These are phyloP conservation scores for Lasiosphaeria hispida DNA, from an alignment of 495 filamentous ascomycete genomes.

Conservation along the genomic window DNA sequence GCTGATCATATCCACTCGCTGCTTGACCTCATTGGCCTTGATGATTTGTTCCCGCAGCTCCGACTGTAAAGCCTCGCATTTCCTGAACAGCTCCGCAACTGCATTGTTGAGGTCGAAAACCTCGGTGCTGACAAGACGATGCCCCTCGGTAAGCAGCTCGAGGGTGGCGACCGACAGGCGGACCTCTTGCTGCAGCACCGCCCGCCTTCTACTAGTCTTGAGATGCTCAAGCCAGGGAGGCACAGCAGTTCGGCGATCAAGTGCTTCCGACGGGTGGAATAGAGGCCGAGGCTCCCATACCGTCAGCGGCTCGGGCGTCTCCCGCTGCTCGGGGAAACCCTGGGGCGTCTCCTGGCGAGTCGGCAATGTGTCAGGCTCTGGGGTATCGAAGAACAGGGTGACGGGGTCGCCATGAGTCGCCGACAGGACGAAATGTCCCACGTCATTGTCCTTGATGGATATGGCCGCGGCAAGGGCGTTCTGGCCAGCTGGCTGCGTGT, in stretches of 20 bases:
- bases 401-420: slow-evolving; percentile 60
- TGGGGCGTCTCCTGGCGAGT: slow-evolving; percentile 30
- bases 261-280: slow-evolving; percentile 65
- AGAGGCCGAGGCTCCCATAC: slow-evolving; percentile 58
- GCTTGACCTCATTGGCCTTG: slow-evolving; percentile 63
- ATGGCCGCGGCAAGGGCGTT: slow-evolving; percentile 57
- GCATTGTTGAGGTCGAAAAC: slow-evolving; percentile 69
- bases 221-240: slow-evolving; percentile 61
- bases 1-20: slow-evolving; percentile 62
- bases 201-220: slow-evolving; percentile 57
- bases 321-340: slow-evolving; percentile 14
- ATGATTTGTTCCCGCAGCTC: slow-evolving; percentile 72
- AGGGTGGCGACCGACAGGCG: slow-evolving; percentile 73
- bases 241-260: slow-evolving; percentile 59
- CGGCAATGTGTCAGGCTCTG: slow-evolving; percentile 43
- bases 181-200: slow-evolving; percentile 65
- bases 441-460: slow-evolving; percentile 67
- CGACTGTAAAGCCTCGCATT: slow-evolving; percentile 67
- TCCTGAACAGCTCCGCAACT: slow-evolving; percentile 77
- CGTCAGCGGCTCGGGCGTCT: slow-evolving; percentile 34
- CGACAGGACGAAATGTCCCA: slow-evolving; percentile 79
- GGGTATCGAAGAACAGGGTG: slow-evolving; percentile 65
- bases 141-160: slow-evolving; percentile 70
- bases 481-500: slow-evolving; percentile 44
- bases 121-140: slow-evolving; percentile 70